A percentile compares a stretch with the other conserved stretches of the same genome.
Evolutionary conservation across 805 yeast genomes (phyloP).

Genomic region (Lipomyces spencermartinsiae): DNA sequence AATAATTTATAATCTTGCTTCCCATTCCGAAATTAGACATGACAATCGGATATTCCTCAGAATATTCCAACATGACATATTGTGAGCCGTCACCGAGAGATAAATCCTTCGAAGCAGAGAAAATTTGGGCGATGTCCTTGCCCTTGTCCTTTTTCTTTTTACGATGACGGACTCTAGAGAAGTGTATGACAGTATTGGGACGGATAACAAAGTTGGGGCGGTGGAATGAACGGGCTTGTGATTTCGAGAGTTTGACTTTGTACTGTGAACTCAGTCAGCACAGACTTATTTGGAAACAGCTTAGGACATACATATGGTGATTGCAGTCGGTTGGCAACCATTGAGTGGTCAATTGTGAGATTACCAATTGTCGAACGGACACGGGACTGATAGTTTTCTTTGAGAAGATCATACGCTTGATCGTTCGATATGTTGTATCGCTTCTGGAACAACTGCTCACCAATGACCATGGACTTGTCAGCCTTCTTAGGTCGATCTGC

Average conservation of each 20-base stretch:
- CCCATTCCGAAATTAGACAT: slow-evolving; percentile 95
- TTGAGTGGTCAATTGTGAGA: slow-evolving; percentile 86
- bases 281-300: background rate
- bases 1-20: slow-evolving; percentile 88
- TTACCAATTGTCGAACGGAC: slow-evolving; percentile 93
- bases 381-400: slow-evolving; percentile 86
- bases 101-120: slow-evolving; percentile 72
- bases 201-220: slow-evolving; percentile 76
- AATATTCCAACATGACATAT: slow-evolving; percentile 80
- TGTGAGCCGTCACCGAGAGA: slow-evolving; percentile 84
- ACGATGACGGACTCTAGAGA: slow-evolving; percentile 74
- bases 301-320: slow-evolving; percentile 63
- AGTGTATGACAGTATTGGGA: slow-evolving; percentile 77
- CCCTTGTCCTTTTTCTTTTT: slow-evolving; percentile 91
- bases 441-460: slow-evolving; percentile 55
- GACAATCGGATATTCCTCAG: slow-evolving; percentile 85
- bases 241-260: slow-evolving; percentile 72
- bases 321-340: slow-evolving; percentile 85
- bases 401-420: slow-evolving; percentile 77
- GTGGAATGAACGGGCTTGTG: slow-evolving; percentile 78
- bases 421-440: slow-evolving; percentile 90
- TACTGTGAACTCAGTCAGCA: slow-evolving; percentile 48
- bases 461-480: slow-evolving; percentile 51
- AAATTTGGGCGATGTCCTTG: slow-evolving; percentile 75
- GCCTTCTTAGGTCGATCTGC: slow-evolving; percentile 11